Conservation (phyloP, 2,329 filamentous ascomycete genomes). For the Monilinia fructigena region DNA sequence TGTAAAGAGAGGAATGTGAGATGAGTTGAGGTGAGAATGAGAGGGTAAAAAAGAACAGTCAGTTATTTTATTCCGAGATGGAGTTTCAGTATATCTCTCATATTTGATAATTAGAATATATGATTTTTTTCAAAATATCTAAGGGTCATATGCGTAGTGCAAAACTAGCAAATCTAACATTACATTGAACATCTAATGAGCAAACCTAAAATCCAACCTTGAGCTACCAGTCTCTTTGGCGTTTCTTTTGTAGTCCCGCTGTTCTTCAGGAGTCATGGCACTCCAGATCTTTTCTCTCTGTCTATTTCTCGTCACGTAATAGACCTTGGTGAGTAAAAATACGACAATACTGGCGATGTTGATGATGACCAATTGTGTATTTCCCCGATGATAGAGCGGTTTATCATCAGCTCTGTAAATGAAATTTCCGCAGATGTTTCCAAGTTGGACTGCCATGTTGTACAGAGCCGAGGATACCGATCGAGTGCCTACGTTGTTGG, state of each 20-base stretch:
- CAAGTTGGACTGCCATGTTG: constrained; percentile 50
- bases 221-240: constrained; percentile 44
- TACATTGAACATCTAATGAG: constrained; percentile 34
- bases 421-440: constrained; percentile 42
- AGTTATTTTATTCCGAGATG: no score
- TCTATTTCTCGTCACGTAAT: constrained; percentile 49
- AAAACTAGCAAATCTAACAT: neutral
- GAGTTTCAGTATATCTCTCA: no score
- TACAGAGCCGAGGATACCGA: constrained; percentile 63
- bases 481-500: constrained; percentile 60
- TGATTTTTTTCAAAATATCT: no score
- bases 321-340: constrained; percentile 51
- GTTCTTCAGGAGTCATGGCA: constrained; percentile 46
- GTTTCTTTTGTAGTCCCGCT: constrained; percentile 40
- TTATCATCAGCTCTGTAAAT: constrained; percentile 52
- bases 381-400: constrained; percentile 57
- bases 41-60: no score
- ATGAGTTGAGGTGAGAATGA: no score
- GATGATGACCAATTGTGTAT: constrained; percentile 55
- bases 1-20: no score
- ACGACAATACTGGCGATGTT: constrained; percentile 47
- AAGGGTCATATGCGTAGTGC: no score
- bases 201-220: constrained; percentile 43
- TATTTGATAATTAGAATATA: no score
- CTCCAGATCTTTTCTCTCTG: constrained; percentile 46